Evolutionary conservation across 345 rosid species (phyloP).

Genomic region (Corymbia maculata): DNA sequence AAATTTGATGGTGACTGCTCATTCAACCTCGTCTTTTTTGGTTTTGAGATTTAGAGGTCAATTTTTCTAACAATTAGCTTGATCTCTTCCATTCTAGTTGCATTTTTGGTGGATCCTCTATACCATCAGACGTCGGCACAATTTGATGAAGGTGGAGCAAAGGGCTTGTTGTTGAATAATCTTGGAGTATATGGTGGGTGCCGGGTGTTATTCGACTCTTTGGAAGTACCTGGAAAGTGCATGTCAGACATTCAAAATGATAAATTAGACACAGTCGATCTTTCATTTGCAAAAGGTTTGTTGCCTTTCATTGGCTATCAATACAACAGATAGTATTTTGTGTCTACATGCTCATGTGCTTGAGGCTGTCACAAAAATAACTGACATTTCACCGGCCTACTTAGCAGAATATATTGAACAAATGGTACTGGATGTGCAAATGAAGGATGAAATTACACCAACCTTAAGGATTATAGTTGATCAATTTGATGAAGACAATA

Average conservation of each 20-base stretch:
- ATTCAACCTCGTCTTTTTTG: constrained; percentile 1
- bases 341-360: neutral
- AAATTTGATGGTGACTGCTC: constrained; percentile 68
- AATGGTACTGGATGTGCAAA: constrained; percentile 55
- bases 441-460: constrained; percentile 72
- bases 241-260: constrained; percentile 33
- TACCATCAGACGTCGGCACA: constrained; percentile 98
- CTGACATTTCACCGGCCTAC: constrained; percentile 1
- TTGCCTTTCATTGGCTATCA: neutral
- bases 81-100: constrained; percentile 40
- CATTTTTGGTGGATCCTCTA: constrained; percentile 92
- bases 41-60: constrained; percentile 1
- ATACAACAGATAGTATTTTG: neutral
- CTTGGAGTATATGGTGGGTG: constrained; percentile 89
- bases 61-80: neutral
- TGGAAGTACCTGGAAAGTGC: constrained; percentile 76
- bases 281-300: constrained; percentile 74
- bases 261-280: constrained; percentile 49
- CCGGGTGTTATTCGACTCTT: constrained; percentile 86
- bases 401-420: constrained; percentile 56
- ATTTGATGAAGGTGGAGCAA: constrained; percentile 98
- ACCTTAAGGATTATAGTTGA: constrained; percentile 45
- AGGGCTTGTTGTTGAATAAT: constrained; percentile 77
- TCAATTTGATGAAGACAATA: constrained; percentile 68
- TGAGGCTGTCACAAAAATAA: neutral